phyloP scores from a whole-genome alignment of 257 asterid species.

The Datura wrightii region DNA sequence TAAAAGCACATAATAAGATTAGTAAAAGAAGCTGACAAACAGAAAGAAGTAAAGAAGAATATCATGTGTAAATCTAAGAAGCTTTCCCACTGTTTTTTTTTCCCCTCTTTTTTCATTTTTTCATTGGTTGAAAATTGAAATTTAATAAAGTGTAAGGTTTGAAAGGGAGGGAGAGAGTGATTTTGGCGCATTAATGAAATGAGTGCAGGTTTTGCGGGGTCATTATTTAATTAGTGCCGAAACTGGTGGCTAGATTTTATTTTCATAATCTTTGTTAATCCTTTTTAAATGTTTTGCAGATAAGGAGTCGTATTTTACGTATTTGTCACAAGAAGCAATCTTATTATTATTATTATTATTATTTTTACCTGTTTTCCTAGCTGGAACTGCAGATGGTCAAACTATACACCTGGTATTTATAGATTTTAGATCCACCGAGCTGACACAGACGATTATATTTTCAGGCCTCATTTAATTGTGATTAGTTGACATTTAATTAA shows the following conservation, averaged over 20 bases:
- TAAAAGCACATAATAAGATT: conserved; percentile 1
- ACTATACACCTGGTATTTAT: conserved; percentile 1
- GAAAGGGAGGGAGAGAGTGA: not conserved
- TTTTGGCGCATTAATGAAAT: conserved; percentile 28
- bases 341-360: not conserved
- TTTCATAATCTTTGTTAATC: not conserved
- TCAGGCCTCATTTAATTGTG: not conserved
- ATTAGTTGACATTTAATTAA: conserved; percentile 3
- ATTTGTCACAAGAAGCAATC: not conserved
- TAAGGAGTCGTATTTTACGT: not conserved
- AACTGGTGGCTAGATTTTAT: not conserved
- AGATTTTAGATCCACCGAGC: not conserved
- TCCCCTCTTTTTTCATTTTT: not conserved
- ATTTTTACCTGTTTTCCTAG: not conserved
- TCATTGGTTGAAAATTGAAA: not conserved
- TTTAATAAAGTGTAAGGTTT: not conserved
- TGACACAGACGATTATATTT: not conserved
- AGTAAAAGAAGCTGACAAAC: conserved; percentile 23
- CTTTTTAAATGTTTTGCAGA: not conserved
- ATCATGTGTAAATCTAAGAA: conserved; percentile 29
- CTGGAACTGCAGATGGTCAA: conserved; percentile 20
- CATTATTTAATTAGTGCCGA: not conserved
- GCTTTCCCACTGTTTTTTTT: not conserved
- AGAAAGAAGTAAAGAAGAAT: conserved; percentile 23
- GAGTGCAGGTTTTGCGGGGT: conserved; percentile 19